A percentile compares a stretch with the other conserved stretches of the same genome.
These are phyloP conservation scores for Eucalyptus pauciflora DNA, from an alignment of 345 rosid genomes.

Conservation along the genomic window DNA sequence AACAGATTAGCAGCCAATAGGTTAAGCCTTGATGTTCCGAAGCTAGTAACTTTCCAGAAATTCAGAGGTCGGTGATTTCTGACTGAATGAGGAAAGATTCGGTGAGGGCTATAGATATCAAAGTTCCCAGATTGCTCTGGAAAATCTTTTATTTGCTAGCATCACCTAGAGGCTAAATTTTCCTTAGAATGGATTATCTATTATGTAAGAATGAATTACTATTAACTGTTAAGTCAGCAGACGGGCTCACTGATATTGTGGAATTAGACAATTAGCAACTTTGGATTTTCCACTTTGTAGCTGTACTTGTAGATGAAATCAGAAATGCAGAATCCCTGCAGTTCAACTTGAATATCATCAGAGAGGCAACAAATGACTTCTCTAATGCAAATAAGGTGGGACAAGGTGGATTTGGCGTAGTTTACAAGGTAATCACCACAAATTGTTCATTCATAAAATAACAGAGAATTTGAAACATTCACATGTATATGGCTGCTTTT, in stretches of 20 bases:
- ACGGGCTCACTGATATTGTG: too few relatives aligned
- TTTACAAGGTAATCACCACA: background rate
- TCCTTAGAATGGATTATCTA: background rate
- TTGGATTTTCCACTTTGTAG: too few relatives aligned
- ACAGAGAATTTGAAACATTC: background rate
- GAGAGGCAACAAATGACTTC: slow-evolving; percentile 14
- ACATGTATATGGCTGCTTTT: background rate
- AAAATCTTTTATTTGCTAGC: background rate
- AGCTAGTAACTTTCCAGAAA: background rate
- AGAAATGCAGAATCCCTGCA: too few relatives aligned
- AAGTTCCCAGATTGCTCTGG: background rate
- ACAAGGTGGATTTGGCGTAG: background rate
- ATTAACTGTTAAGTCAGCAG: background rate
- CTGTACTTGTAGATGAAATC: too few relatives aligned
- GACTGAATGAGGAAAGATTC: background rate
- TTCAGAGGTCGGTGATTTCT: background rate
- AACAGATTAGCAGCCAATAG: background rate
- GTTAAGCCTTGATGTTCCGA: background rate
- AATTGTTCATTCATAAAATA: background rate
- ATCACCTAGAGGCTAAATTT: background rate
- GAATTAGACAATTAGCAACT: too few relatives aligned
- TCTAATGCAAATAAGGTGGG: slow-evolving; percentile 2
- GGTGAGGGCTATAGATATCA: background rate
- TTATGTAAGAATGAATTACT: background rate
- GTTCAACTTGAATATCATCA: background rate